phyloP scores from a whole-genome alignment of 805 yeast genomes.

The Lipomyces yamadae region DNA sequence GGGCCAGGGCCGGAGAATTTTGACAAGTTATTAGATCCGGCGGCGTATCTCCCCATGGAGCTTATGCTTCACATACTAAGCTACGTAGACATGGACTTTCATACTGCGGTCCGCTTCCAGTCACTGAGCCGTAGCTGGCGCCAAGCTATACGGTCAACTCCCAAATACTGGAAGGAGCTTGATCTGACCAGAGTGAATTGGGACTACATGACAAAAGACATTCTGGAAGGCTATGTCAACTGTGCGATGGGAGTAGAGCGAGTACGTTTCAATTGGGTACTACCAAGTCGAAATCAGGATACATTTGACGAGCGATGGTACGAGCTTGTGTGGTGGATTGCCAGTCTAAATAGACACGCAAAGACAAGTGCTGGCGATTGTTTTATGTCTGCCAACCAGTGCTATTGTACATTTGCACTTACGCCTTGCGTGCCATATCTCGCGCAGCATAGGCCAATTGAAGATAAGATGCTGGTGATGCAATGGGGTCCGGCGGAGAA shows the following conservation, averaged over 20 bases:
- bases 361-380: background rate
- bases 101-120: constrained; percentile 18
- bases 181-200: constrained; percentile 16
- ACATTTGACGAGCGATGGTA: constrained; percentile 25
- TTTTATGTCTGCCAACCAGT: background rate
- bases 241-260: constrained; percentile 10
- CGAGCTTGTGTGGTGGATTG: constrained; percentile 21
- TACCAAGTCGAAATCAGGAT: constrained; percentile 8
- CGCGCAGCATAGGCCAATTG: constrained; percentile 15
- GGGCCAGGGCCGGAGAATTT: background rate
- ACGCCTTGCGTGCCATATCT: constrained; percentile 23
- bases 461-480: constrained; percentile 17
- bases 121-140: constrained; percentile 17
- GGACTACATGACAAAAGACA: constrained; percentile 1
- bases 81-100: constrained; percentile 19
- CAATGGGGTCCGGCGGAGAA: constrained; percentile 30
- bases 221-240: constrained; percentile 13
- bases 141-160: constrained; percentile 14
- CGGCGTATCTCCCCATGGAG: constrained; percentile 22
- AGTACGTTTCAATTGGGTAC: constrained; percentile 16
- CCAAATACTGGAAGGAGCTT: constrained; percentile 13
- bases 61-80: constrained; percentile 15
- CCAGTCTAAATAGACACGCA: constrained; percentile 4
- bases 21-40: constrained; percentile 14
- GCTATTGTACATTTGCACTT: constrained; percentile 16